Percentiles rank a stretch among this genome's conserved stretches.
These are phyloP conservation scores for Pichia exigua DNA, from an alignment of 805 yeast species.

Conservation along the genomic window DNA sequence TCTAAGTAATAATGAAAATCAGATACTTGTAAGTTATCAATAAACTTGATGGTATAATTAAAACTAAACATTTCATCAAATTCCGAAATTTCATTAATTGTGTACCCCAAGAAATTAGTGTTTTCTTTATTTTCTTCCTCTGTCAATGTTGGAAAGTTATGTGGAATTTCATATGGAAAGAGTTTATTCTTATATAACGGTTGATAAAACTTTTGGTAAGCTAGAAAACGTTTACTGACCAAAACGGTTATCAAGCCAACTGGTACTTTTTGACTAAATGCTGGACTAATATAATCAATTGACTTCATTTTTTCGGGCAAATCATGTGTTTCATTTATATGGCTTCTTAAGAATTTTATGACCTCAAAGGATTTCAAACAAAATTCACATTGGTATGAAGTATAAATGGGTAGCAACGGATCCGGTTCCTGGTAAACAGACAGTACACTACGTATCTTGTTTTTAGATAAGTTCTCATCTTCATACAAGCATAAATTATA, in stretches of 20 bases:
- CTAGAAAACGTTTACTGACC: background rate
- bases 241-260: background rate
- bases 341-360: background rate
- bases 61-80: conserved; percentile 7
- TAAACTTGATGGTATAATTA: background rate
- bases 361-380: conserved; percentile 5
- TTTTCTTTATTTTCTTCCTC: background rate
- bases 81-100: background rate
- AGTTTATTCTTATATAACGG: background rate
- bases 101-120: background rate
- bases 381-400: conserved; percentile 8
- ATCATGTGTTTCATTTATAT: conserved; percentile 1
- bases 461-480: background rate
- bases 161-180: background rate
- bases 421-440: conserved; percentile 8
- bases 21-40: background rate
- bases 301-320: background rate
- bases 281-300: background rate
- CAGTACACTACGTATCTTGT: background rate
- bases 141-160: background rate
- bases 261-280: conserved; percentile 1
- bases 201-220: background rate
- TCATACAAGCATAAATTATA: background rate
- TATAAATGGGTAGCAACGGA: conserved; percentile 1
- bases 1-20: conserved; percentile 3